Percentiles rank a stretch among this genome's conserved stretches.
phyloP scores from a whole-genome alignment of 768 basidiomycete genomes.

The Lactifluus hygrophoroides region DNA sequence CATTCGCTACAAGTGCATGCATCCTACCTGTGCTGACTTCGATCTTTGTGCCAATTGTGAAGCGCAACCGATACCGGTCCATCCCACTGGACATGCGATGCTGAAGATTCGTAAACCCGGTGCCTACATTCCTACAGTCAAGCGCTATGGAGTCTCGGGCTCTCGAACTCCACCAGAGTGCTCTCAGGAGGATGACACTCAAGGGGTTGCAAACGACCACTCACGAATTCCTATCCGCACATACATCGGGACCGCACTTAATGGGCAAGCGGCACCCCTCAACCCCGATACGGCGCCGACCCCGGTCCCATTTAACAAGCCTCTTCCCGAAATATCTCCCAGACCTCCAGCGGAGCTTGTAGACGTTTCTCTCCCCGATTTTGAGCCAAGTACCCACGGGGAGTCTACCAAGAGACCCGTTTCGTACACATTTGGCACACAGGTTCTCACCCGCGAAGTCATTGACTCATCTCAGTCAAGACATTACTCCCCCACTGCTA shows the following conservation, averaged over 20 bases:
- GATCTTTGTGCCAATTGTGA: slow-evolving; percentile 78
- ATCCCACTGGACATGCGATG: slow-evolving; percentile 62
- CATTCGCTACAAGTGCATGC: slow-evolving; percentile 80
- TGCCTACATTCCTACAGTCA: slow-evolving; percentile 38
- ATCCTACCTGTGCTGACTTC: slow-evolving; percentile 66
- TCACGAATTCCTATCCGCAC: neutral
- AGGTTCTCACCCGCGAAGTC: neutral
- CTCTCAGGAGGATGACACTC: neutral
- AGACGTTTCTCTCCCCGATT: neutral
- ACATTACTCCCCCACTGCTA: neutral
- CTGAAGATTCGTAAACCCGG: slow-evolving; percentile 59
- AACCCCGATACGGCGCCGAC: neutral
- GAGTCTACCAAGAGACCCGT: neutral
- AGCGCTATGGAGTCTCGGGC: slow-evolving; percentile 23
- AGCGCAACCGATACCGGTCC: slow-evolving; percentile 67
- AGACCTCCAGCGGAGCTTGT: neutral
- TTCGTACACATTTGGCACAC: neutral
- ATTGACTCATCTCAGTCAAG: neutral
- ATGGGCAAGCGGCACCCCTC: neutral
- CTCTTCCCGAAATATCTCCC: neutral
- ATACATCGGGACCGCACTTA: neutral
- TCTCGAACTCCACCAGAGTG: neutral
- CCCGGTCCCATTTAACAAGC: neutral
- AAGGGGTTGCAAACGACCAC: neutral
- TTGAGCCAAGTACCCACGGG: neutral